These are phyloP conservation scores for Sphaerulina vaccinii DNA, from an alignment of 2,329 filamentous ascomycete genomes.

Conservation along the genomic window DNA sequence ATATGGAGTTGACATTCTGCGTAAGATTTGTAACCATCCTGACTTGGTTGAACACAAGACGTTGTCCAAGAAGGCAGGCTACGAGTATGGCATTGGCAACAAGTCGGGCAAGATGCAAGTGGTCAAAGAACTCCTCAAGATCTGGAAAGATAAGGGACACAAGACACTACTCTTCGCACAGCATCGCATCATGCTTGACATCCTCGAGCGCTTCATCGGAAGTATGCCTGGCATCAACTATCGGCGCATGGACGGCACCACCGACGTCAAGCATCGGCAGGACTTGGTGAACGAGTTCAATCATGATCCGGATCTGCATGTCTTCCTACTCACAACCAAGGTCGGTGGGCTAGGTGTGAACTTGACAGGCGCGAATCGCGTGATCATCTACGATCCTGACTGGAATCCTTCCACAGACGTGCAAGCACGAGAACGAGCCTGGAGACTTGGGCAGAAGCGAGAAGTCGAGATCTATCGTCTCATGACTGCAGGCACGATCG, in stretches of 20 bases:
- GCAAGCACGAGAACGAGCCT: slow-evolving; percentile 91
- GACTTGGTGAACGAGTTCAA: slow-evolving; percentile 92
- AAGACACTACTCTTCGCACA: slow-evolving; percentile 93
- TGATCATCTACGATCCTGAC: slow-evolving; percentile 98
- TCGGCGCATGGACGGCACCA: slow-evolving; percentile 89
- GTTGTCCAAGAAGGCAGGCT: slow-evolving; percentile 59
- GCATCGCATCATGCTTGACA: slow-evolving; percentile 91
- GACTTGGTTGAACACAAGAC: slow-evolving; percentile 73
- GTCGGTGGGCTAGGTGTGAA: slow-evolving; percentile 94
- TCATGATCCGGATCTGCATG: slow-evolving; percentile 70
- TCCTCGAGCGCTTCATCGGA: slow-evolving; percentile 77
- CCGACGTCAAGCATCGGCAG: slow-evolving; percentile 84
- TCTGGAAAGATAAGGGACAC: slow-evolving; percentile 90
- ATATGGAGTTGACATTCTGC: slow-evolving; percentile 84
- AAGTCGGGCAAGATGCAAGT: slow-evolving; percentile 97
- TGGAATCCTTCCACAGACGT: slow-evolving; percentile 98
- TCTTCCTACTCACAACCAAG: slow-evolving; percentile 93
- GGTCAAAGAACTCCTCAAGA: slow-evolving; percentile 77
- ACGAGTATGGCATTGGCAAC: slow-evolving; percentile 72
- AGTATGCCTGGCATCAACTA: slow-evolving; percentile 70
- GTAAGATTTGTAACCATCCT: slow-evolving; percentile 97
- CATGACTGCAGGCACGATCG: slow-evolving; percentile 97
- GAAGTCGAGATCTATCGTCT: slow-evolving; percentile 95
- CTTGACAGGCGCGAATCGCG: slow-evolving; percentile 87
- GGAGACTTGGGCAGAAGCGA: slow-evolving; percentile 90